Conservation (phyloP, 768 basidiomycete genomes). For the Gyrodon lividus region DNA sequence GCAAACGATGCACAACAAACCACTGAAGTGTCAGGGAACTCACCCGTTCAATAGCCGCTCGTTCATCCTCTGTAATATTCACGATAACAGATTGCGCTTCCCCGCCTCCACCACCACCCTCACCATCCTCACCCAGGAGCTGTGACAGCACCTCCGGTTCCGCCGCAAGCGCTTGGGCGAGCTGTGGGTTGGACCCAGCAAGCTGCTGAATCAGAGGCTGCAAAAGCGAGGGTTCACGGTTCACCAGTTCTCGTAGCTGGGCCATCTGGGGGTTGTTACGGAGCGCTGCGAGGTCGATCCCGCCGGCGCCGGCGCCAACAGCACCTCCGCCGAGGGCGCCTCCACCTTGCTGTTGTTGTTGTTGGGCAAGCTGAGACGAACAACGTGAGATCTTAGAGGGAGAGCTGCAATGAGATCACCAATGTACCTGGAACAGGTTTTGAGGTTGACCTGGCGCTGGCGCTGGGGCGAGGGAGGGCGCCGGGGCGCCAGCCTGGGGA, state of each 20-base stretch:
- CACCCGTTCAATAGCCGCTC: constrained; percentile 86
- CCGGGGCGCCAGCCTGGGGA: constrained; percentile 34
- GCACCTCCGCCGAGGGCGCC: constrained; percentile 35
- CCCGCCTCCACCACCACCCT: constrained; percentile 41
- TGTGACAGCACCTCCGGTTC: constrained; percentile 73
- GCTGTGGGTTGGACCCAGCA: constrained; percentile 65
- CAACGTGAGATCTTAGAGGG: background rate
- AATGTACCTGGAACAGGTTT: constrained; percentile 80
- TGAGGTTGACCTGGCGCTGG: constrained; percentile 53
- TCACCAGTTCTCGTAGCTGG: constrained; percentile 70
- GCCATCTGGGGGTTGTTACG: constrained; percentile 63
- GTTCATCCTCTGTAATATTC: constrained; percentile 83
- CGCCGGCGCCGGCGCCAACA: constrained; percentile 22
- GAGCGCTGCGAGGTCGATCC: constrained; percentile 51
- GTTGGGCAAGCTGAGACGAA: constrained; percentile 61
- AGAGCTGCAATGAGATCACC: background rate
- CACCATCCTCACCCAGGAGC: constrained; percentile 53
- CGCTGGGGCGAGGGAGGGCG: constrained; percentile 41
- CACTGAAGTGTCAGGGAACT: constrained; percentile 28
- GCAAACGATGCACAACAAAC: constrained; percentile 1
- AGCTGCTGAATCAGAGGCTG: constrained; percentile 87
- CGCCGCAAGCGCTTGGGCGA: constrained; percentile 64
- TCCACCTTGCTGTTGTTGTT: constrained; percentile 54
- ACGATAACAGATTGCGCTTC: constrained; percentile 51
- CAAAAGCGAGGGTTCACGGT: constrained; percentile 72